Conservation (phyloP, 768 basidiomycete species). For the Leucosporidium yakuticum region DNA sequence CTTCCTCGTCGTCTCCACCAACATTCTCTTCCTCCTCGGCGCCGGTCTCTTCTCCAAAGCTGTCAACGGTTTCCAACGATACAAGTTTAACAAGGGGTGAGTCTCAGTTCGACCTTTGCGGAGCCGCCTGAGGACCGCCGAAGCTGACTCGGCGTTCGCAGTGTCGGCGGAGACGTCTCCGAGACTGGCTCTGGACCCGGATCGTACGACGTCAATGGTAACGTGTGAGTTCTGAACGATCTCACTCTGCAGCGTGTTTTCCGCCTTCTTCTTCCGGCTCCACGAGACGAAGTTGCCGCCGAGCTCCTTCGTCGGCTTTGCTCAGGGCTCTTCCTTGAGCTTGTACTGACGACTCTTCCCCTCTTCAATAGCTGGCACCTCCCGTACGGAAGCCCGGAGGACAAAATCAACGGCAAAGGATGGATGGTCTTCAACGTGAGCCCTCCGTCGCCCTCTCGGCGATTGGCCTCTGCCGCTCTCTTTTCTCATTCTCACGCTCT, state of each 20-base stretch:
- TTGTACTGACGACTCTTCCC: too few species aligned
- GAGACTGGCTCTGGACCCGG: slow-evolving; percentile 64
- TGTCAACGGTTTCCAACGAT: slow-evolving; percentile 63
- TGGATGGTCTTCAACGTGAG: slow-evolving; percentile 70
- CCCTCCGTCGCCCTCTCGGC: too few species aligned
- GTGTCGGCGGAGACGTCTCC: slow-evolving; percentile 61
- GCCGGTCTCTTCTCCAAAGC: slow-evolving; percentile 83
- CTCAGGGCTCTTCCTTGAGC: too few species aligned
- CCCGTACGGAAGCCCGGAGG: slow-evolving; percentile 52
- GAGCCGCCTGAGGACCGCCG: neutral
- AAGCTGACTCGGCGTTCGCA: slow-evolving; percentile 50
- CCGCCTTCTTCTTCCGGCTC: too few species aligned
- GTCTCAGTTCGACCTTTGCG: slow-evolving; percentile 13
- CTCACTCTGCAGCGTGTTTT: too few species aligned
- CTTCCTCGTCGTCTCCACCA: slow-evolving; percentile 88
- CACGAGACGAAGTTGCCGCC: too few species aligned
- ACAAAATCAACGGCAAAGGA: slow-evolving; percentile 51
- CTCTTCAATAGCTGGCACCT: slow-evolving; percentile 40
- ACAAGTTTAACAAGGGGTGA: slow-evolving; percentile 58
- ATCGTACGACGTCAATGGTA: slow-evolving; percentile 52
- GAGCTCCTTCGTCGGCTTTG: too few species aligned
- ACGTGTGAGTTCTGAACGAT: too few species aligned
- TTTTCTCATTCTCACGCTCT: too few species aligned
- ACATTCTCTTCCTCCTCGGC: slow-evolving; percentile 85
- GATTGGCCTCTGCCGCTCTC: too few species aligned